Percentiles rank a stretch among this genome's conserved stretches.
These are phyloP conservation scores for Colletotrichum orbiculare DNA, from an alignment of 2,329 filamentous ascomycete genomes.

Conservation along the genomic window DNA sequence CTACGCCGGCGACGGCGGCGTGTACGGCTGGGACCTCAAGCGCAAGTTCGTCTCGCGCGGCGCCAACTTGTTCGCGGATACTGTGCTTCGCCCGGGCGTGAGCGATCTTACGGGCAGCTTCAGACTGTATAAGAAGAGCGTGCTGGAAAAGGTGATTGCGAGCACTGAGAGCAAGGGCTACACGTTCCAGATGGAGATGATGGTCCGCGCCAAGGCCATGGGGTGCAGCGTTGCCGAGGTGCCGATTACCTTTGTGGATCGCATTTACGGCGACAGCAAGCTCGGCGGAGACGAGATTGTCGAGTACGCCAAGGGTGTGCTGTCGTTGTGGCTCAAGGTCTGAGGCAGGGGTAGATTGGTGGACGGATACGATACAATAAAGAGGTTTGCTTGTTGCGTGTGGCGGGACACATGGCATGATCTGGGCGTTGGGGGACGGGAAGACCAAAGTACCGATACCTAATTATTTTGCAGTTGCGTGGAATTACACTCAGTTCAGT, in stretches of 20 bases:
- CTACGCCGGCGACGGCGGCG: slow-evolving; percentile 89
- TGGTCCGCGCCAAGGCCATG: slow-evolving; percentile 96
- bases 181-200: slow-evolving; percentile 99
- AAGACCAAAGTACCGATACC: slow-evolving; percentile 35
- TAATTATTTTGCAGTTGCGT: slow-evolving; percentile 31
- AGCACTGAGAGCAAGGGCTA: slow-evolving; percentile 97
- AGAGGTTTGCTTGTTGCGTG: slow-evolving; percentile 14
- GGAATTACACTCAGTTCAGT: slow-evolving; percentile 6
- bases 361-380: slow-evolving; percentile 15
- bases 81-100: slow-evolving; percentile 90
- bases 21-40: slow-evolving; percentile 97
- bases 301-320: slow-evolving; percentile 90
- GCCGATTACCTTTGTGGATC: slow-evolving; percentile 95
- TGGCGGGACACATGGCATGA: slow-evolving; percentile 20
- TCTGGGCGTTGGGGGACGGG: slow-evolving; percentile 35
- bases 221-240: slow-evolving; percentile 94
- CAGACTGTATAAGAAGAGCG: slow-evolving; percentile 90
- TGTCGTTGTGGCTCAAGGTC: slow-evolving; percentile 82
- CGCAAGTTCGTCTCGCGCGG: slow-evolving; percentile 85
- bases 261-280: slow-evolving; percentile 95
- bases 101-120: slow-evolving; percentile 97
- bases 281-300: slow-evolving; percentile 95
- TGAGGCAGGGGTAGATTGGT: slow-evolving; percentile 47
- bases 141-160: slow-evolving; percentile 89
- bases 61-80: slow-evolving; percentile 96